Conservation (phyloP, 148 eudicot genomes). For the Agrostemma githago region DNA sequence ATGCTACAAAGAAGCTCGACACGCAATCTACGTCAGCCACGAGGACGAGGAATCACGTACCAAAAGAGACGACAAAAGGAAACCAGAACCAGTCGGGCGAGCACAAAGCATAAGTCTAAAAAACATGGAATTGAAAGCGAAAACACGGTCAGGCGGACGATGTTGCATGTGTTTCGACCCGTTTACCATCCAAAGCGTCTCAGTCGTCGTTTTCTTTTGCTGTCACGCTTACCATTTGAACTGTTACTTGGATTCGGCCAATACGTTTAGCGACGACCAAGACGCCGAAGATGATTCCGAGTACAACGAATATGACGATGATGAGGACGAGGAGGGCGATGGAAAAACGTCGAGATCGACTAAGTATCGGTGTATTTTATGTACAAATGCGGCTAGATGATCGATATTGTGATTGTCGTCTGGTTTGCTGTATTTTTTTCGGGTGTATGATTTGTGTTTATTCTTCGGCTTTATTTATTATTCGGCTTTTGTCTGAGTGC, state of each 20-base stretch:
- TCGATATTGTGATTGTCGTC: conserved; percentile 28
- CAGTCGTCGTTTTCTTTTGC: conserved; percentile 75
- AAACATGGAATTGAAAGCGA: conserved; percentile 68
- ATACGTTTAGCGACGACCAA: conserved; percentile 43
- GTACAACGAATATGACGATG: conserved; percentile 43
- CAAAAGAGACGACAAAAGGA: conserved; percentile 53
- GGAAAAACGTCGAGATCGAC: conserved; percentile 33
- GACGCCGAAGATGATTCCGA: conserved; percentile 27
- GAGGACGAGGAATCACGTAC: conserved; percentile 68
- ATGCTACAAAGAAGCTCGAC: conserved; percentile 89
- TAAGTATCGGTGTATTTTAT: conserved; percentile 72
- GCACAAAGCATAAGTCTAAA: conserved; percentile 42
- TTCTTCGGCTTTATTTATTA: conserved; percentile 12
- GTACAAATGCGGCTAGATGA: conserved; percentile 79
- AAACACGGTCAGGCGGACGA: conserved; percentile 66
- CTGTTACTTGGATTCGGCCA: conserved; percentile 74
- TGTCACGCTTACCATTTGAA: conserved; percentile 83
- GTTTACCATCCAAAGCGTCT: conserved; percentile 66
- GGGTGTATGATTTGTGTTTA: conserved; percentile 2
- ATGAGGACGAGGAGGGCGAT: conserved; percentile 39
- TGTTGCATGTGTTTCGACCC: conserved; percentile 98
- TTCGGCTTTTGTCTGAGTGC: conserved; percentile 13
- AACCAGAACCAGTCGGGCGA: conserved; percentile 35
- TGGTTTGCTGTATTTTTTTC: conserved; percentile 20
- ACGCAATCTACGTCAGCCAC: conserved; percentile 61